A percentile compares a stretch with the other conserved stretches of the same genome.
These are phyloP conservation scores for Funneliformis geosporum DNA, from an alignment of 192 early-diverging fungal species.

Conservation along the genomic window DNA sequence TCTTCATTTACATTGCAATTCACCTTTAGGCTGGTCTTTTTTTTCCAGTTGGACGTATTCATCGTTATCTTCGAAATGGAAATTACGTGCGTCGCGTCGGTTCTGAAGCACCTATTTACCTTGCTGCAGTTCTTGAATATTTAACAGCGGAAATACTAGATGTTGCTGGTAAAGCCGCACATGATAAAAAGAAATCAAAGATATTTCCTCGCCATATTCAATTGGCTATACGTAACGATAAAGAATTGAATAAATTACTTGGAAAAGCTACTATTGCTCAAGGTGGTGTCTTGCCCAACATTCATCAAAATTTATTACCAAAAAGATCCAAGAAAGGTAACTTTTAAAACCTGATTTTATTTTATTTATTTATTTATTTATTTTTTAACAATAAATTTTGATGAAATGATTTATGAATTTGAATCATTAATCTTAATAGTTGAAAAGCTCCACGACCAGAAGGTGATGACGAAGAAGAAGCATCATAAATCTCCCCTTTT, in stretches of 20 bases:
- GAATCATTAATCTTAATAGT: too few species aligned
- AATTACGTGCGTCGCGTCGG: conserved; percentile 93
- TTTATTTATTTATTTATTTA: too few species aligned
- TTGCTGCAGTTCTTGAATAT: conserved; percentile 96
- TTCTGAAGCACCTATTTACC: conserved; percentile 91
- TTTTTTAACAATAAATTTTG: too few species aligned
- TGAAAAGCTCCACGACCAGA: too few species aligned
- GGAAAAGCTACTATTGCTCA: too few species aligned
- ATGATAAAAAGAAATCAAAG: conserved; percentile 93
- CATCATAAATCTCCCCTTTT: too few species aligned
- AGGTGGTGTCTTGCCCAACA: conserved; percentile 94
- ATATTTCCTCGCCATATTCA: conserved; percentile 95
- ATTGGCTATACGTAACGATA: conserved; percentile 94
- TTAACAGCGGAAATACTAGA: conserved; percentile 95
- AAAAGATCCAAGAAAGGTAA: conserved; percentile 77
- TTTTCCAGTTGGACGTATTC: conserved; percentile 97
- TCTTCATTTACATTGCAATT: too few species aligned
- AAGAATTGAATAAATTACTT: conserved; percentile 59
- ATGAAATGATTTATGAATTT: too few species aligned
- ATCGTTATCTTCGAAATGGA: conserved; percentile 90
- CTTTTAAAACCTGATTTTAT: too few species aligned
- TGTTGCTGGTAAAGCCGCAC: conserved; percentile 92
- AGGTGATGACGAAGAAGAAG: too few species aligned
- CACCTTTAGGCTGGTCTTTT: conserved; percentile 93
- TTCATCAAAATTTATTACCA: conserved; percentile 82